Conservation (phyloP, 1,284 basidiomycete genomes). For the Crocinoboletus sp. region DNA sequence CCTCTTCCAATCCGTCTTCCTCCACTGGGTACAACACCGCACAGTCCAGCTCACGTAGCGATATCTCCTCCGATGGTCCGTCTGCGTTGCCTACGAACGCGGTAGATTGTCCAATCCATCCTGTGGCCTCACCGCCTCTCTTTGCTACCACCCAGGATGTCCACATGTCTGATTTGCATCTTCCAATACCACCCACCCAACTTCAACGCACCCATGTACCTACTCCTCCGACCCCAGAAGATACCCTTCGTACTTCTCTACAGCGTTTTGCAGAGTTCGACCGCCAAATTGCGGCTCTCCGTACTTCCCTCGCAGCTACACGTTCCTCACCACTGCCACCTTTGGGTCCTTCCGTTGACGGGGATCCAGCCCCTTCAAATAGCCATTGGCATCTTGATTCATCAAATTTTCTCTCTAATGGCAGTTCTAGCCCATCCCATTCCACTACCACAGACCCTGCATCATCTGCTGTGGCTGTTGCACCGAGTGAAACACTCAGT, state of each 20-base stretch:
- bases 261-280: constrained; percentile 53
- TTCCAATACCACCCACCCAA: constrained; percentile 17
- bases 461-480: constrained; percentile 12
- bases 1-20: constrained; percentile 21
- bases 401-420: constrained; percentile 19
- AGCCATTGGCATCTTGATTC: constrained; percentile 18
- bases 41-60: constrained; percentile 31
- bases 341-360: constrained; percentile 18
- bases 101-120: constrained; percentile 15
- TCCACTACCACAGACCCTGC: constrained; percentile 6
- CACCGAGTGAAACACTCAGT: constrained; percentile 9
- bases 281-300: constrained; percentile 43
- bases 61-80: constrained; percentile 21
- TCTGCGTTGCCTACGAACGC: constrained; percentile 9
- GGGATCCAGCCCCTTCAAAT: constrained; percentile 13
- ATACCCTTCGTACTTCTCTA: constrained; percentile 42
- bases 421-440: constrained; percentile 2
- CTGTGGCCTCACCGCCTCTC: constrained; percentile 11
- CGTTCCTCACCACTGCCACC: constrained; percentile 36
- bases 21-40: constrained; percentile 33
- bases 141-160: constrained; percentile 35
- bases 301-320: constrained; percentile 35
- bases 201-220: constrained; percentile 18
- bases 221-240: constrained; percentile 24
- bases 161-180: constrained; percentile 43